These are phyloP conservation scores for Paramyrothecium roridum DNA, from an alignment of 2,329 filamentous ascomycete species.

Conservation along the genomic window DNA sequence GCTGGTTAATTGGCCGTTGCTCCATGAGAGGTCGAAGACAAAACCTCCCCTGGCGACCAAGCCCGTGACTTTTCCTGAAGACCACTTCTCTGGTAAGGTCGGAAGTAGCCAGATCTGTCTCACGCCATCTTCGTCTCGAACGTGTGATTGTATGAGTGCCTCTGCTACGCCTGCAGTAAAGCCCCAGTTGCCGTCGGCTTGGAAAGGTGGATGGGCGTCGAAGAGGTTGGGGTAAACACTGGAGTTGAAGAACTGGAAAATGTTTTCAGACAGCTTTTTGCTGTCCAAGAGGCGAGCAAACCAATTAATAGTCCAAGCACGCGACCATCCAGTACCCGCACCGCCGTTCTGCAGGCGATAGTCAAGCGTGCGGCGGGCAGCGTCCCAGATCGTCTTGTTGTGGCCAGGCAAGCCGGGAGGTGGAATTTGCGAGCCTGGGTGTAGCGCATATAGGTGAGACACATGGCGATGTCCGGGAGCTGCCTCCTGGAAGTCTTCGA, in stretches of 20 bases:
- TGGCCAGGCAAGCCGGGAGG: not conserved
- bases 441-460: slow-evolving; percentile 4
- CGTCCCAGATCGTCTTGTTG: slow-evolving; percentile 1
- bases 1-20: not conserved
- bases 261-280: not conserved
- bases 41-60: not conserved
- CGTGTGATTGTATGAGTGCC: not conserved
- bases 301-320: not conserved
- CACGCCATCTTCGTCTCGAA: not conserved
- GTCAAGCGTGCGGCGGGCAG: not conserved
- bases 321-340: not conserved
- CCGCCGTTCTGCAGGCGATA: slow-evolving; percentile 1
- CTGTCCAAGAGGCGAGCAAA: not conserved
- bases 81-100: not conserved
- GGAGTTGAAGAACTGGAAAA: slow-evolving; percentile 2
- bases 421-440: not conserved
- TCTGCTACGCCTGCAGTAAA: not conserved
- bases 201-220: slow-evolving; percentile 1
- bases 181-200: not conserved
- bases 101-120: not conserved
- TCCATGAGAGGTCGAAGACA: not conserved
- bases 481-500: slow-evolving; percentile 4
- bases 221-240: not conserved
- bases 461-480: slow-evolving; percentile 6
- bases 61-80: not conserved